Evolutionary conservation across 768 basidiomycete species (phyloP), one percentile per base, ranked within the genome.

Genomic region (Tulasnella sp.): DNA sequence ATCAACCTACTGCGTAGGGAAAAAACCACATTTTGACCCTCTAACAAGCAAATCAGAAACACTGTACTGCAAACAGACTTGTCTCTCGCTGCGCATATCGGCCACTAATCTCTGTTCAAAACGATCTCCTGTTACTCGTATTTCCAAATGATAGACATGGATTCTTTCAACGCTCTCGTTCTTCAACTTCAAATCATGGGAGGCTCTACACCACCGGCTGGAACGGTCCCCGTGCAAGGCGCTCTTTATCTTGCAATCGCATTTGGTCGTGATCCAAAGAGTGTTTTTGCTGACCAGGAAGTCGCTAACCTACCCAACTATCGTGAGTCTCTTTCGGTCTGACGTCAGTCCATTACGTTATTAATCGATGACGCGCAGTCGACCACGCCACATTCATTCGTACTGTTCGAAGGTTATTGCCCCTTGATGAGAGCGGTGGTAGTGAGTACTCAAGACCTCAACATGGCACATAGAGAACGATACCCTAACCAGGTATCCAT

Each of bases 371-470:
- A 28, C 8, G n/a, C 3, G 28, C 19, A 50, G 48, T 50, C 27
- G 48, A 50, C 37, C 48, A 50, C 32, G 35, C 48, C 22, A n/a
- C 48, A 25, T 50, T 50, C 48, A 50, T 50, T 24, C 48, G 48
- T 13, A 50, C 48, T 12, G 24, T 39, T 19, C 48, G 48, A 37
- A 37, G 48, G 10, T 40, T 50, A 27, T 40, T 50, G 27, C 48
- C 48, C 8, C 48, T 50, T 8, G 48, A 50, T 50, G 48, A 50
- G 48, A 24, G 42, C 22, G 48, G 48, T 25, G 42, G 20, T 15
- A 35, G 48, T 50, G n/a, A 50, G 48, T 5, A 5, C 4, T n/a
- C n/a, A n/a, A n/a, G n/a, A n/a, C n/a, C n/a, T n/a, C n/a, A n/a
- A n/a, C n/a, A n/a, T n/a, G n/a, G n/a, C n/a, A n/a, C n/a, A n/a